These are phyloP conservation scores for Gonapodya sp. DNA, from an alignment of 192 early-diverging fungal species.

Conservation along the genomic window DNA sequence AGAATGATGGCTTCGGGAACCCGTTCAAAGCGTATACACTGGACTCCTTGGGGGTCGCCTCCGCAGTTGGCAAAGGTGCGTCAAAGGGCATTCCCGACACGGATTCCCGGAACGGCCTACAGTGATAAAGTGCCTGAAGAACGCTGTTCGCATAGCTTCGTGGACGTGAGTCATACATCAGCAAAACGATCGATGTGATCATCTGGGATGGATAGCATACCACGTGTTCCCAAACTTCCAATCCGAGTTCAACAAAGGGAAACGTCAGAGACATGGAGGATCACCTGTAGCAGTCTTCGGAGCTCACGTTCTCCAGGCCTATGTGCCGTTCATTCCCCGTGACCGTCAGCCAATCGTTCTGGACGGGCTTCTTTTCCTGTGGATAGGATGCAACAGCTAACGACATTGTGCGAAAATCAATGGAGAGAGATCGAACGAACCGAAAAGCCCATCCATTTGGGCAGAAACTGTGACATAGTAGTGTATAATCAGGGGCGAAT, in stretches of 20 bases:
- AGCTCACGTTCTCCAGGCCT: slow-evolving; percentile 79
- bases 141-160: slow-evolving; percentile 90
- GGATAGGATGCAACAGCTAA: background rate
- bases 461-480: slow-evolving; percentile 38
- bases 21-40: slow-evolving; percentile 5
- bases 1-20: background rate
- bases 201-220: slow-evolving; percentile 34
- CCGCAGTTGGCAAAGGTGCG: background rate
- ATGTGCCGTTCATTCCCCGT: slow-evolving; percentile 68
- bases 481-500: too few species aligned
- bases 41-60: background rate
- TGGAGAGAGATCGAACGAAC: slow-evolving; percentile 12
- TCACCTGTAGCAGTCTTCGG: too few species aligned
- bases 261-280: too few species aligned
- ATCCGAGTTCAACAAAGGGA: too few species aligned
- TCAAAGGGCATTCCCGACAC: slow-evolving; percentile 25
- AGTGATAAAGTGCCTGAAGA: slow-evolving; percentile 91
- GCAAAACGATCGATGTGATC: too few species aligned
- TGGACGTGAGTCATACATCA: too few species aligned
- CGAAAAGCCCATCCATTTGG: slow-evolving; percentile 57
- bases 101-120: slow-evolving; percentile 87
- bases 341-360: slow-evolving; percentile 22
- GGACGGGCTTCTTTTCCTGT: slow-evolving; percentile 12
- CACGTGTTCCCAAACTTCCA: slow-evolving; percentile 79
- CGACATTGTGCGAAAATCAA: background rate